Percentiles rank a stretch among this genome's conserved stretches.
Conservation (phyloP, 2,329 filamentous ascomycete genomes). For the Diaporthe aspalathi region DNA sequence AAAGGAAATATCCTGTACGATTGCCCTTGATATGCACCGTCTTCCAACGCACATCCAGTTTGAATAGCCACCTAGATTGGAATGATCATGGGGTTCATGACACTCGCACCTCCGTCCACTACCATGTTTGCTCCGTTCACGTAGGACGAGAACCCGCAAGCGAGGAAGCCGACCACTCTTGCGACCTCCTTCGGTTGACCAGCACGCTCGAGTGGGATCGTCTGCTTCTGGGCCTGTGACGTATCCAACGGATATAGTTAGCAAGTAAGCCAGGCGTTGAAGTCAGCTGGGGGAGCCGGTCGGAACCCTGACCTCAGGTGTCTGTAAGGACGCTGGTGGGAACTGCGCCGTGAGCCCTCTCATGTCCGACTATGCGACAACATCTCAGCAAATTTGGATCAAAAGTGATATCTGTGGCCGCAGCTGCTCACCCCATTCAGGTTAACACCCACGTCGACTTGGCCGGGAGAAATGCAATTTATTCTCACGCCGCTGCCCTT, state of each 20-base stretch:
- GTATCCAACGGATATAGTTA: neutral
- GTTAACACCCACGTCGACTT: slow-evolving; percentile 54
- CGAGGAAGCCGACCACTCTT: slow-evolving; percentile 70
- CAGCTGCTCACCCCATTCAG: slow-evolving; percentile 53
- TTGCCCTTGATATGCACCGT: neutral
- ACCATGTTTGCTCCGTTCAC: slow-evolving; percentile 71
- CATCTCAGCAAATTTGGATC: neutral
- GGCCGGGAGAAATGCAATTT: slow-evolving; percentile 61
- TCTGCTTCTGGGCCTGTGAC: slow-evolving; percentile 55
- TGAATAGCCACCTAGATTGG: slow-evolving; percentile 16
- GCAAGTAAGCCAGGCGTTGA: neutral
- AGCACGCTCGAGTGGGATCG: slow-evolving; percentile 68
- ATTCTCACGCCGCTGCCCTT: slow-evolving; percentile 70
- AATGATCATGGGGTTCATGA: slow-evolving; percentile 38
- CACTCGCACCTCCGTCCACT: slow-evolving; percentile 67
- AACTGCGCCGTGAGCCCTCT: slow-evolving; percentile 64
- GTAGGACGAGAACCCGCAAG: slow-evolving; percentile 71
- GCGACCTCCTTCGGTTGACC: slow-evolving; percentile 69
- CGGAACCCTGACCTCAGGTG: slow-evolving; percentile 54
- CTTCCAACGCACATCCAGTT: neutral
- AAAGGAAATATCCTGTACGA: neutral
- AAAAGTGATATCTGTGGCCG: neutral
- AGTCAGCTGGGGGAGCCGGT: neutral
- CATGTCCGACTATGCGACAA: slow-evolving; percentile 55
- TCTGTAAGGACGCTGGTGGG: slow-evolving; percentile 65